phyloP scores from a whole-genome alignment of 257 asterid genomes.

The Jacaranda copaia region DNA sequence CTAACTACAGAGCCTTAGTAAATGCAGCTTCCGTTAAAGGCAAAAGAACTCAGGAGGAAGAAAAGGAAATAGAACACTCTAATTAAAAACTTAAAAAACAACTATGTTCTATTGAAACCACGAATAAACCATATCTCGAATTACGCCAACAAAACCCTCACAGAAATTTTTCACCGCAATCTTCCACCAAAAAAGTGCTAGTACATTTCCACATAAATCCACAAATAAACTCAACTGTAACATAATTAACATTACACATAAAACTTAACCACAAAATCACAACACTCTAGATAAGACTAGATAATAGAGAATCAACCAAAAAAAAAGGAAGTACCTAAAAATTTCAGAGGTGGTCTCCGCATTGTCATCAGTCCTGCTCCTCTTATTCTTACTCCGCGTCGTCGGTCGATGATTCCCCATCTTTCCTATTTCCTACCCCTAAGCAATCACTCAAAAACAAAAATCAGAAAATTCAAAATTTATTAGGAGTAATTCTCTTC shows the following conservation, averaged over 20 bases:
- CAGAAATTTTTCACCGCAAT: not conserved
- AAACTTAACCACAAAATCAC: not conserved
- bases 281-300: not conserved
- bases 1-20: not conserved
- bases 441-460: conserved; percentile 26
- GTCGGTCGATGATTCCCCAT: conserved; percentile 88
- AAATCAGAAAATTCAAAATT: conserved; percentile 10
- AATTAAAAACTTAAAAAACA: not conserved
- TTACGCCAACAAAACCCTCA: conserved; percentile 1
- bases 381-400: conserved; percentile 89
- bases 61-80: not conserved
- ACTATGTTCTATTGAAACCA: not conserved
- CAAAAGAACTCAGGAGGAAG: not conserved
- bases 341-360: conserved; percentile 66
- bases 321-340: conserved; percentile 57
- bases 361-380: conserved; percentile 74
- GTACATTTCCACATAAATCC: conserved; percentile 10
- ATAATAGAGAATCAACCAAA: conserved; percentile 1
- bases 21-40: conserved; percentile 32
- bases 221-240: not conserved
- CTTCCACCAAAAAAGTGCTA: not conserved
- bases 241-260: conserved; percentile 7
- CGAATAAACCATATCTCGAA: conserved; percentile 14
- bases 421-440: conserved; percentile 33
- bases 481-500: not conserved